Evolutionary conservation across 2,329 filamentous ascomycete species (phyloP).

Genomic region (Fusarium zealandicum): DNA sequence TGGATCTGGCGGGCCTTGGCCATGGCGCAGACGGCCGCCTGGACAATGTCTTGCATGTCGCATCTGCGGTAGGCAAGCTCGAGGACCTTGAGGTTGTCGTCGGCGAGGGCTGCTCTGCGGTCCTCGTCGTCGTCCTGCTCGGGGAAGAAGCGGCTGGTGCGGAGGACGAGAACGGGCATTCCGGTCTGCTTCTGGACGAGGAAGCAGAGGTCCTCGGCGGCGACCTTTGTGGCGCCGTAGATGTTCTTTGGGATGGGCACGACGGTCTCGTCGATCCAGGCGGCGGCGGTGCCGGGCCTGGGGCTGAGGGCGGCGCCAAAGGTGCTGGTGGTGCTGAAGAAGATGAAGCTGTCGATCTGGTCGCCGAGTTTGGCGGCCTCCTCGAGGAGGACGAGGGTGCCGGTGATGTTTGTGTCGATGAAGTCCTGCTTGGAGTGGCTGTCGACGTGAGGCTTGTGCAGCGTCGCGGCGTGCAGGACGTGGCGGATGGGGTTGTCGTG

Average conservation of each 20-base stretch:
- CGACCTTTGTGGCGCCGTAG: constrained; percentile 57
- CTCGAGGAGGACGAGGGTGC: constrained; percentile 53
- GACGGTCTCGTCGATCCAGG: constrained; percentile 54
- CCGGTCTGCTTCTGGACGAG: constrained; percentile 49
- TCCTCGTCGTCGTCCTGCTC: constrained; percentile 56
- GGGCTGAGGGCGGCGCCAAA: constrained; percentile 53
- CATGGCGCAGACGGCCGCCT: constrained; percentile 51
- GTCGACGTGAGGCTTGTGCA: constrained; percentile 57
- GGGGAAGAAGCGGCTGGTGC: constrained; percentile 58
- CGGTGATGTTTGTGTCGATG: constrained; percentile 54
- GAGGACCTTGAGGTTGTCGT: constrained; percentile 57
- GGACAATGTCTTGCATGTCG: constrained; percentile 54
- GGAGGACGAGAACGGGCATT: constrained; percentile 53
- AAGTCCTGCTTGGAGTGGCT: constrained; percentile 55
- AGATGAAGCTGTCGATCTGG: constrained; percentile 51
- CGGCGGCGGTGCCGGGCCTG: constrained; percentile 46
- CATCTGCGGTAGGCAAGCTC: constrained; percentile 55
- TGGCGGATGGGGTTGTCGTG: constrained; percentile 46
- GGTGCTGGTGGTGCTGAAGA: constrained; percentile 55
- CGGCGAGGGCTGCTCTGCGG: constrained; percentile 45
- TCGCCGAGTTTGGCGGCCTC: constrained; percentile 41
- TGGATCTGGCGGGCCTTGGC: constrained; percentile 40
- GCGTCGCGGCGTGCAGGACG: constrained; percentile 54
- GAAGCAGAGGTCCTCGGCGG: constrained; percentile 56
- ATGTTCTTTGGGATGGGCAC: constrained; percentile 55